Base-by-base conservation (phyloP, 306 rosid species). In the Benincasa hispida region DNA sequence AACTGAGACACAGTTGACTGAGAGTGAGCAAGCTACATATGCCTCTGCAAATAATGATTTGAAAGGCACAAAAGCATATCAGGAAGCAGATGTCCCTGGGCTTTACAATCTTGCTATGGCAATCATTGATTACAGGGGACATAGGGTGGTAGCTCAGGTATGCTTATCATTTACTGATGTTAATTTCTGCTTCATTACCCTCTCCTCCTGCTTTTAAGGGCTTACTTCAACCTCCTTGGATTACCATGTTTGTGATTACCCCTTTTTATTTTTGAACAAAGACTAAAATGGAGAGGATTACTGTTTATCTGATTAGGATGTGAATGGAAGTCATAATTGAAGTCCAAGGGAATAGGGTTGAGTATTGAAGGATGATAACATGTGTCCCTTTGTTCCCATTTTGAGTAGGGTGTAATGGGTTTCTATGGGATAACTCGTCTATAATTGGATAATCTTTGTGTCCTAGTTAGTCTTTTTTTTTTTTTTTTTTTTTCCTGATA, bases 21-120 rank as follows among this genome's bases (percentile, higher is more conserved):
- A 95, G 82, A 92, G 90, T 59, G 99, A 95, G 90, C 99, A 95
- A 81, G 99, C 99, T 35, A 92, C 99, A 24, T 95, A 92, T 86
- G 99, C 98, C 68, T 92, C 99, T 83, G 98, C 99, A 75, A 95
- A 95, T 87, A 95, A 95, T 79, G 99, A 95, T 95, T 89, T 95
- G 86, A 95, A 90, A 83, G 99, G 99, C 78, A 95, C 99, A 51
- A 92, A 88, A 87, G 98, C 98, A 56, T 95, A 95, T 87, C 99
- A 95, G 85, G 99, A 95, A 87, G 98, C 97, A 72, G 96, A 95
- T 90, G 98, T 95, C 37, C 82, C 91, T 72, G 98, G 99, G 47
- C 92, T 95, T 77, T 92, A 90, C 80, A 92, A 88, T 86, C 99
- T 92, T 75, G 98, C 99, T 53, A 95, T 95, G 98, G 92, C 96